These are phyloP conservation scores for Plasmodium relictum DNA, from an alignment of 169 alveolate species.

Conservation along the genomic window DNA sequence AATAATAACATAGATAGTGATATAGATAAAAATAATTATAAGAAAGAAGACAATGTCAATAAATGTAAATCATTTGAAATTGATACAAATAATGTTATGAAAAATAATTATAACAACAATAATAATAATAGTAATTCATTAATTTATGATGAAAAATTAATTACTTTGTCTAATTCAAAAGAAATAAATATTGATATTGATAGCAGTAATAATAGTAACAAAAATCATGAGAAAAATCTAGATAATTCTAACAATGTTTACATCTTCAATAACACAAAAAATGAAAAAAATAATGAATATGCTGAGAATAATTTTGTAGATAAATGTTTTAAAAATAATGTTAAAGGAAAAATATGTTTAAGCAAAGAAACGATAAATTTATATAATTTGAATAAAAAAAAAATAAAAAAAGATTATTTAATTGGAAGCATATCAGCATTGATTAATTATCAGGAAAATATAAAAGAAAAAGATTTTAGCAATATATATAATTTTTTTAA, in stretches of 20 bases:
- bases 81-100: not conserved
- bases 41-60: not conserved
- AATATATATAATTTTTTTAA: constrained; percentile 56
- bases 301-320: constrained; percentile 16
- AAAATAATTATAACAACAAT: not conserved
- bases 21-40: not conserved
- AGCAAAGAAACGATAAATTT: constrained; percentile 41
- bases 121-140: not conserved
- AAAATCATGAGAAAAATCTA: not conserved
- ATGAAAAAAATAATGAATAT: constrained; percentile 19
- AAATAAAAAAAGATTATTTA: constrained; percentile 43
- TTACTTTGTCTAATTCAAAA: not conserved
- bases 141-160: not conserved
- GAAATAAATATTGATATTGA: not conserved
- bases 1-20: not conserved
- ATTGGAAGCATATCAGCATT: constrained; percentile 62
- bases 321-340: not conserved
- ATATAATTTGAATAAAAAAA: constrained; percentile 30
- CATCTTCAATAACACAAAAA: not conserved
- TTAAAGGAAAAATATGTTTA: constrained; percentile 33
- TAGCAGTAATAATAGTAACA: not conserved
- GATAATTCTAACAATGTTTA: not conserved
- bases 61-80: not conserved
- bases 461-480: constrained; percentile 63
- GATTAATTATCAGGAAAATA: constrained; percentile 44